Evolutionary conservation across 2,329 filamentous ascomycete species (phyloP), one percentile per base, ranked within the genome.

Genomic region (Xylariaceae sp.): DNA sequence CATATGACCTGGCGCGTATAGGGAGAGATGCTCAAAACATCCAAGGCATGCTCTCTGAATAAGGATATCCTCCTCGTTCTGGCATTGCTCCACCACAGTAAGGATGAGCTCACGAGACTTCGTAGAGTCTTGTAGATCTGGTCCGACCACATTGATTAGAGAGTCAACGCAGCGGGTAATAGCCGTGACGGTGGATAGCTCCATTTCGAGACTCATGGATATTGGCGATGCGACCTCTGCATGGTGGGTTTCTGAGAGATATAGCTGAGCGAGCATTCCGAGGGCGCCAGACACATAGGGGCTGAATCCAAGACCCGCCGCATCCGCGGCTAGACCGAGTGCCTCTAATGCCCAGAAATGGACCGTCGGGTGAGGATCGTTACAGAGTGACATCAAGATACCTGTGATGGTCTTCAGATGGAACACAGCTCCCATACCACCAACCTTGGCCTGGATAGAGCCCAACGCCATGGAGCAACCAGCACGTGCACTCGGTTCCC

Each of bases 341-440:
- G 91, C 93, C 71, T 97, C 92, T 50, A 99, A 78, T 2, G 95
- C 93, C 92, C 92, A 97, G 71, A 93, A 96, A 73, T 99, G 94
- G 7, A 99, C 94, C 0, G 90, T 87, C 0, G 94, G 92, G 72
- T 99, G 94, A 17, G 93, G 90, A 70, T 99, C 94, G 67, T 92
- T 96, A 73, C 92, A 93, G 8, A 99, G 81, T 6, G 94, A 97
- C 89, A 97, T 96, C n/a, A 99, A 78, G 45, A 99, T 95, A 15
- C 93, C 89, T n/a, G 97, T 83, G 53, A 99, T 97, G 1, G 92
- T 97, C 77, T 97, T 97, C 54, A 99, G 81, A 72, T 99, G 94
- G 68, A 94, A 92, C 2, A 92, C 92, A 57, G 94, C 94, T 56
- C 94, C 94, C 92, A 99, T 97, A 58, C 94, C 93, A 59, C 94